Conservation (phyloP, 352 stramenopile species). For the Peronospora tabacina region DNA sequence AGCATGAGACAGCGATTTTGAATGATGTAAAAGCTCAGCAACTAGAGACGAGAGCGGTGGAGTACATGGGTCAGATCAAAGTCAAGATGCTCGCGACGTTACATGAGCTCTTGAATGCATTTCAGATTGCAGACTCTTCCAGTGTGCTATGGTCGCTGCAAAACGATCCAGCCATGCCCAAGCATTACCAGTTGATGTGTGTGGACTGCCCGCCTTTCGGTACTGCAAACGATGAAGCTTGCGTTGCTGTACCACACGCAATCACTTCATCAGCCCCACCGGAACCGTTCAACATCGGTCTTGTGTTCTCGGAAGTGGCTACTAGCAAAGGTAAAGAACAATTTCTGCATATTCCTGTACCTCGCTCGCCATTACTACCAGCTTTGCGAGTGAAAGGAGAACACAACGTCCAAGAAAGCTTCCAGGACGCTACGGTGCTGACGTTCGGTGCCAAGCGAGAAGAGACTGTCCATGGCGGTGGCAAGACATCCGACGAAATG, state of each 20-base stretch:
- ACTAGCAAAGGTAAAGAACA: conserved; percentile 15
- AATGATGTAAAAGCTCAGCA: conserved; percentile 8
- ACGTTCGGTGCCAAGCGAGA: conserved; percentile 56
- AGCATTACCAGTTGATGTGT: conserved; percentile 43
- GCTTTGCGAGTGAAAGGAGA: conserved; percentile 12
- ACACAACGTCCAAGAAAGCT: conserved; percentile 31
- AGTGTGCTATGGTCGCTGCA: conserved; percentile 26
- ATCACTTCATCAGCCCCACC: conserved; percentile 13
- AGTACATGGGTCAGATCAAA: conserved; percentile 31
- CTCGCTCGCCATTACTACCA: conserved; percentile 27
- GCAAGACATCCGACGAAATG: conserved; percentile 73
- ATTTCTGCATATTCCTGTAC: conserved; percentile 52
- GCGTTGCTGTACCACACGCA: conserved; percentile 7
- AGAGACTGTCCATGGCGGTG: conserved; percentile 48
- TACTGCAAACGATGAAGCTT: neutral
- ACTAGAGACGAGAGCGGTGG: conserved; percentile 11
- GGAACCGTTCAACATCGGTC: conserved; percentile 45
- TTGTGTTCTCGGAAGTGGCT: conserved; percentile 44
- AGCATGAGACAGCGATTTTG: conserved; percentile 9
- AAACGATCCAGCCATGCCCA: conserved; percentile 22
- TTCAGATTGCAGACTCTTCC: conserved; percentile 27
- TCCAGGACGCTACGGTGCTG: conserved; percentile 56
- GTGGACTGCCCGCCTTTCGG: conserved; percentile 39
- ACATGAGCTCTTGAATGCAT: conserved; percentile 35
- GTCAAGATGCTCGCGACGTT: conserved; percentile 41